Evolutionary conservation across 2,329 filamentous ascomycete genomes (phyloP).

Genomic region (Biscogniauxia marginata): DNA sequence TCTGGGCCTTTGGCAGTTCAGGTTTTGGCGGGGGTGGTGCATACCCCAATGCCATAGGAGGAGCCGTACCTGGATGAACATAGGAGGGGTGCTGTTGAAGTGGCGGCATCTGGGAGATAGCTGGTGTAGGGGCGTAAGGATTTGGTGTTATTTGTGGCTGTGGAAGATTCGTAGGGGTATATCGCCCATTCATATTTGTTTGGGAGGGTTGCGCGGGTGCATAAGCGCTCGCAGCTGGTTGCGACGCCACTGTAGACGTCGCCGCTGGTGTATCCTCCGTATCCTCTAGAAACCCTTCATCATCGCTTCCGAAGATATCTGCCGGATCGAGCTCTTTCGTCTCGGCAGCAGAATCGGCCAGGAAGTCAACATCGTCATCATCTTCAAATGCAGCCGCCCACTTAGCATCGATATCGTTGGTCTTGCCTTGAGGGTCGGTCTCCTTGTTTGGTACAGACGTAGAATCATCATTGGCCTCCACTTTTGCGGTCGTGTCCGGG

Average conservation of each 20-base stretch:
- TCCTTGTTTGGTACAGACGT: slow-evolving; percentile 21
- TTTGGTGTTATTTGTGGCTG: slow-evolving; percentile 32
- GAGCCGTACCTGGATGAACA: slow-evolving; percentile 26
- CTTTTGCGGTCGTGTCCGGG: slow-evolving; percentile 8
- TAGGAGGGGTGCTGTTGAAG: slow-evolving; percentile 28
- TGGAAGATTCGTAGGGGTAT: slow-evolving; percentile 31
- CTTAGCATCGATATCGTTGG: slow-evolving; percentile 67
- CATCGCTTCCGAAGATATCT: slow-evolving; percentile 76
- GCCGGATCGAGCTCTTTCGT: slow-evolving; percentile 57
- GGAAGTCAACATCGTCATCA: slow-evolving; percentile 64
- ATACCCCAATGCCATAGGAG: slow-evolving; percentile 35
- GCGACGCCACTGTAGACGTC: slow-evolving; percentile 10
- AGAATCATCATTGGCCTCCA: slow-evolving; percentile 23
- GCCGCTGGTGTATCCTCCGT: slow-evolving; percentile 39
- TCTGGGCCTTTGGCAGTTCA: slow-evolving; percentile 64
- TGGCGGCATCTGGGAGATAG: slow-evolving; percentile 23
- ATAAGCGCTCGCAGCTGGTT: slow-evolving; percentile 4
- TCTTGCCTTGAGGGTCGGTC: slow-evolving; percentile 19
- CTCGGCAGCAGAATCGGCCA: slow-evolving; percentile 52
- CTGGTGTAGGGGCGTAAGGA: slow-evolving; percentile 50
- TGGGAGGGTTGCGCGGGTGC: slow-evolving; percentile 21
- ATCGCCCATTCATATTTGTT: slow-evolving; percentile 34
- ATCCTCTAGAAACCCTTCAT: slow-evolving; percentile 81
- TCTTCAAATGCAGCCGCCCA: slow-evolving; percentile 82
- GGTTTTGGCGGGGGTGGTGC: slow-evolving; percentile 40